Base-by-base conservation (phyloP, 495 filamentous ascomycete species). In the Penicillium verhagenii region DNA sequence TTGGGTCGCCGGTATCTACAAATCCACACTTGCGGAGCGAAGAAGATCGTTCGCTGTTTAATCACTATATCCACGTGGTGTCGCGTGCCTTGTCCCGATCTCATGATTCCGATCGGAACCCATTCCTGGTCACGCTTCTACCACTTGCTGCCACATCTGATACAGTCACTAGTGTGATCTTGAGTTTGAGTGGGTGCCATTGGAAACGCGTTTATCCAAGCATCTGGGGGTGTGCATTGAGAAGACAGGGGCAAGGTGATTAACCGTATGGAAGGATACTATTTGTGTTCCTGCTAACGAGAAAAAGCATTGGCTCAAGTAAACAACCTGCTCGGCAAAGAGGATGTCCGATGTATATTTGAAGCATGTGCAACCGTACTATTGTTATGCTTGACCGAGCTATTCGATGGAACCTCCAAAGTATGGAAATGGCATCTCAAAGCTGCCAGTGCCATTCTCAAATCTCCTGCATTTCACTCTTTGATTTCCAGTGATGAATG, bases 341-440 rank as follows among this genome's bases (percentile, higher is more conserved):
- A 52, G 1, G 58, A 64, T 49, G 40, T 40, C 3, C 58, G 61
- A 43, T 60, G 51, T 10, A 60, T 55, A 0, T 61, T 66, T 16
- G 63, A 69, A 54, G 57, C 63, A 5, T 69, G 66, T 35, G 54
- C 54, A 0, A 66, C 63, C 1, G 52, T 69, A 0, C 59, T 69
- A 0, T 49, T 69, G 0, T 56, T 69, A 3, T 69, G 64, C 28
- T 44, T 69, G 18, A 63, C 67, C 1, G 67, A 69, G 33, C 37
- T 67, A 14, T 63, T 63, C 19, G 67, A 69, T 24, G 58, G 64
- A 13, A 61, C 59, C 0, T 69, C 67, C 1, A 47, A 51, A 23
- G 61, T 56, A 0, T 69, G 67, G 67, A 67, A 65, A 55, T 69
- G 64, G 67, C 67, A 69, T 45, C 40, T 69, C 42, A 67, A 67